Evolutionary conservation across 345 rosid species (phyloP), one percentile per base, ranked within the genome.

Genomic region (Eucalyptus erythrocorys): DNA sequence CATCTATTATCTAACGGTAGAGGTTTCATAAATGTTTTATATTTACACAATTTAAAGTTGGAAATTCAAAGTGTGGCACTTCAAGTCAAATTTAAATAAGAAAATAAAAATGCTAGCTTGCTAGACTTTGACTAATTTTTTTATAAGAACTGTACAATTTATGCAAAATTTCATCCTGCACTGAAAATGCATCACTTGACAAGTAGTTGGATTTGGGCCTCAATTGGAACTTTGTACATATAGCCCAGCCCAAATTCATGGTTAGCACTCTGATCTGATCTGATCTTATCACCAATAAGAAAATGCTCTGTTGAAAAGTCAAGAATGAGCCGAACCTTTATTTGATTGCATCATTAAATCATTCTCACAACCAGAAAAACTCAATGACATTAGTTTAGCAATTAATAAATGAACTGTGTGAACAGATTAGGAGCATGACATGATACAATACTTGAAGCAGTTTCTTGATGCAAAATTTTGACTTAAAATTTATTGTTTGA

Each of bases 71-170:
- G 19, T 4, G 71, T 30, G 19, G 34, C 3, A 61, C 34, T 30
- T 61, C 37, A 61, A 61, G 71, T 61, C 17, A 49, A 61, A 61
- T 13, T 57, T 61, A 30, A 30, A 61, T 3, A 61, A 30, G 34
- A 61, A 61, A 61, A 61, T 61, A 13, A 61, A 61, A 37, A 14
- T 30, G 71, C 71, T 61, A 61, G 71, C 34, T 30, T 6, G 71
- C 34, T 30, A 53, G 26, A 53, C 57, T 53, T 53, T 53, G 24
- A 53, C 71, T 5, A 8, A 6, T n/a, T 30, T 30, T 30, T 30
- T n/a, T 6, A 1, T n/a, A n/a, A 32, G 40, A n/a, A 66, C 21
- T n/a, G 21, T 7, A 8, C 40, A n/a, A 0, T 64, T 4, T 7
- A 66, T 7, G 21, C 40, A 13, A 66, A 66, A 14, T 14, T 66